These are phyloP conservation scores for Parietaria judaica DNA, from an alignment of 306 rosid species.

Conservation along the genomic window DNA sequence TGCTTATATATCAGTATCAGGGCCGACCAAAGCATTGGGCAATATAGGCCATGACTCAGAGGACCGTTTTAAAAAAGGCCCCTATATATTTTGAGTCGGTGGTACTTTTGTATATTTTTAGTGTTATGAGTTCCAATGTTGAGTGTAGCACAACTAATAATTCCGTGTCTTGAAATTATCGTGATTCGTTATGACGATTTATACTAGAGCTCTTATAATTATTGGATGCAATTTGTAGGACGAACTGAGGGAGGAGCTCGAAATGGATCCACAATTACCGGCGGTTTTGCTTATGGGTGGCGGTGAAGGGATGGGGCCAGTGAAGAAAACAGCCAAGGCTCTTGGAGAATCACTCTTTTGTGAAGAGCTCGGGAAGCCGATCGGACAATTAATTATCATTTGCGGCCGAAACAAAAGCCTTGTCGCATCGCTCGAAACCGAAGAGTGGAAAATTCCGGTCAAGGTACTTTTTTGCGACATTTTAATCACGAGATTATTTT, in stretches of 20 bases:
- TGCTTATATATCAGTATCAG: too few species aligned
- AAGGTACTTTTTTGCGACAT: constrained; percentile 38
- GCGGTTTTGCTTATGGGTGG: constrained; percentile 98
- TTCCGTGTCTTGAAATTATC: too few species aligned
- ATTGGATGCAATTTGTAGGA: constrained; percentile 27
- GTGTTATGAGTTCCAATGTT: too few species aligned
- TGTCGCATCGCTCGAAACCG: constrained; percentile 46
- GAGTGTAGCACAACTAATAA: too few species aligned
- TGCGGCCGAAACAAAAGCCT: constrained; percentile 82
- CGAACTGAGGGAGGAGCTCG: constrained; percentile 75
- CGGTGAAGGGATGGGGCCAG: constrained; percentile 99
- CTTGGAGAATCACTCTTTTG: constrained; percentile 67
- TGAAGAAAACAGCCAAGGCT: constrained; percentile 88
- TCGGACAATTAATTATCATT: constrained; percentile 71
- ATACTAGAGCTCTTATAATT: too few species aligned
- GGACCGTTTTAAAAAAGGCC: too few species aligned
- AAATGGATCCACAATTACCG: constrained; percentile 72
- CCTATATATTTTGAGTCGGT: too few species aligned
- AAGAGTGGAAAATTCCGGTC: constrained; percentile 77
- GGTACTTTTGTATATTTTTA: too few species aligned
- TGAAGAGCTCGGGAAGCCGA: constrained; percentile 50
- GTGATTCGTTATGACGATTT: too few species aligned
- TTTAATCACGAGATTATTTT: neutral
- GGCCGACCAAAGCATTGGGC: too few species aligned
- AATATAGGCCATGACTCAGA: too few species aligned